Base-by-base conservation (phyloP, 2,329 filamentous ascomycete species). In the Geoglossum cookeanum region DNA sequence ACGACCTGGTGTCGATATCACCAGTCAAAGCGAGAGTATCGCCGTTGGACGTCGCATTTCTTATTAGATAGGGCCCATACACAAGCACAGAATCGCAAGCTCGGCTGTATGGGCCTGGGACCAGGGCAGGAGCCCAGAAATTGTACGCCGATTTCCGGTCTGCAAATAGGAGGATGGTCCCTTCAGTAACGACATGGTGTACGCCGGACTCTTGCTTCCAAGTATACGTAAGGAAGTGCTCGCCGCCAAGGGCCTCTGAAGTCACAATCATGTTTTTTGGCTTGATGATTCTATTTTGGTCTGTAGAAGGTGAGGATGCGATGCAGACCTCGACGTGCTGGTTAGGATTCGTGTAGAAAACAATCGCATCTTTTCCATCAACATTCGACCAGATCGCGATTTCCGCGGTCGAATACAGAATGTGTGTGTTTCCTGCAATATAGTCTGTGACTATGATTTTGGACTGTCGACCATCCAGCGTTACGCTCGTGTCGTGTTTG, bases 361-460 rank as follows among this genome's bases (percentile, higher is more conserved):
- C 73, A 0, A 80, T 64, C 0, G 75, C 72, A 37, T 73, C 68
- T 11, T 67, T 65, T 5, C 67, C 67, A 37, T 77, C 71, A 35
- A 78, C 77, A 1, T 69, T 60, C 0, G 75, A 68, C 57, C 77
- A 76, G 60, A 73, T 79, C 9, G 79, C 63, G 0, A 80, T 69
- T 59, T 80, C 77, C 0, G 75, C 74, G 0, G 77, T 79, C 0
- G 76, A 78, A 63, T 80, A 80, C 0, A 80, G 63, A 0, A 80
- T 64, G 0, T 66, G 74, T 59, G 77, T 69, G 6, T 67, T 64
- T 0, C 78, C 79, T 44, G 81, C 74, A 0, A 61, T 65, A 58
- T 81, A 83, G 61, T 83, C 79, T 0, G 78, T 79, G 0, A 79
- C 76, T 3, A 82, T 65, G 15, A 83, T 77, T 69, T 83, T 82